Conservation (phyloP, 2,329 filamentous ascomycete species). For the Verticillium isaacii region DNA sequence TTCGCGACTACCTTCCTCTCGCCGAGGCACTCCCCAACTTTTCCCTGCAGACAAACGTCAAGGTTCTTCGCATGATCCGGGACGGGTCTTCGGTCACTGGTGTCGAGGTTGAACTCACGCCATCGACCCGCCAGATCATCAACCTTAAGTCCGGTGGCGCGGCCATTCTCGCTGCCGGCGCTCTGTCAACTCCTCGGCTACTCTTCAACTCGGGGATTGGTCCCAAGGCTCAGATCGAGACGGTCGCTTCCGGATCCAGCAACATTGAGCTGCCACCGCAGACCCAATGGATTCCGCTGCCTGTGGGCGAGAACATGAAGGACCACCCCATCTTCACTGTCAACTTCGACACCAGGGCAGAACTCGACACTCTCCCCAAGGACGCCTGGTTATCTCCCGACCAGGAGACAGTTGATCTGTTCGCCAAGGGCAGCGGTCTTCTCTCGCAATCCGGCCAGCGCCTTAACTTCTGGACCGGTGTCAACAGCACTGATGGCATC, state of each 20-base stretch:
- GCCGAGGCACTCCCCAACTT: constrained; percentile 33
- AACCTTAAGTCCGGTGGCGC: constrained; percentile 11
- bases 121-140: constrained; percentile 11
- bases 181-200: constrained; percentile 51
- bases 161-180: constrained; percentile 33
- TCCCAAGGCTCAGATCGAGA: constrained; percentile 37
- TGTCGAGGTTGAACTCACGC: constrained; percentile 18
- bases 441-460: constrained; percentile 40
- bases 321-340: constrained; percentile 25
- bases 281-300: constrained; percentile 19
- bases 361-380: constrained; percentile 3
- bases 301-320: constrained; percentile 38
- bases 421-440: constrained; percentile 29
- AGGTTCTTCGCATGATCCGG: constrained; percentile 13
- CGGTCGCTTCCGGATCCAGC: constrained; percentile 36
- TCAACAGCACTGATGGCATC: constrained; percentile 32
- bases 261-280: constrained; percentile 13
- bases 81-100: constrained; percentile 26
- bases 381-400: constrained; percentile 15
- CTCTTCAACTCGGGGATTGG: constrained; percentile 56
- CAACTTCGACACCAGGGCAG: constrained; percentile 20
- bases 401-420: constrained; percentile 23
- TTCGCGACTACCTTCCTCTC: constrained; percentile 32
- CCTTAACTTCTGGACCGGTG: constrained; percentile 40
- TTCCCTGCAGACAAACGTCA: constrained; percentile 11